Percentiles rank a stretch among this genome's conserved stretches.
phyloP scores from a whole-genome alignment of 345 rosid species.

The Salix brachista region DNA sequence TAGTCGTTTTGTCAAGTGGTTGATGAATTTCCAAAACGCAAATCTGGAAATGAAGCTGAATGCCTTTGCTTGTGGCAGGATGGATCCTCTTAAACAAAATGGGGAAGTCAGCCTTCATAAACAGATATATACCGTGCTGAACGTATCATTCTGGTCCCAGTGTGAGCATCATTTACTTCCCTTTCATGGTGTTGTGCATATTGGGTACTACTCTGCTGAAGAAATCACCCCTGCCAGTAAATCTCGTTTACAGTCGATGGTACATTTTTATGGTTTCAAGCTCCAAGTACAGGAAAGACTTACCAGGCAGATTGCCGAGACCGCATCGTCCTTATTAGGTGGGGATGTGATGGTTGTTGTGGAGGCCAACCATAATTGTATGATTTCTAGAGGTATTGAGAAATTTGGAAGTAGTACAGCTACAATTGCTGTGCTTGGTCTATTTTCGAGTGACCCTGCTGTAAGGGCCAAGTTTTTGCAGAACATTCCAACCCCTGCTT shows the following conservation, averaged over 20 bases:
- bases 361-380: conserved; percentile 87
- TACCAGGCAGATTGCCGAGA: conserved; percentile 83
- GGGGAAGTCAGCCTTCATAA: conserved; percentile 32
- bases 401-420: conserved; percentile 89
- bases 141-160: conserved; percentile 76
- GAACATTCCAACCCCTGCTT: conserved; percentile 41
- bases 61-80: conserved; percentile 34
- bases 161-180: conserved; percentile 99
- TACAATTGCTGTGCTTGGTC: conserved; percentile 74
- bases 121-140: conserved; percentile 57
- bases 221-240: conserved; percentile 46
- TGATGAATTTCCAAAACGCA: conserved; percentile 69
- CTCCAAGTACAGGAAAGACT: conserved; percentile 99
- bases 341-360: conserved; percentile 88
- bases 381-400: conserved; percentile 94
- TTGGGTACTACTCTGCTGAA: conserved; percentile 57
- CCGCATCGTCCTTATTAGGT: conserved; percentile 57
- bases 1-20: conserved; percentile 64
- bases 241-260: conserved; percentile 62
- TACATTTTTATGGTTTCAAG: conserved; percentile 85
- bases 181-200: conserved; percentile 82
- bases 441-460: conserved; percentile 52
- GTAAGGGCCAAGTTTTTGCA: conserved; percentile 60
- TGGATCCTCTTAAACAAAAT: conserved; percentile 23
- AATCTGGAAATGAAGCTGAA: conserved; percentile 60